Evolutionary conservation across 2,329 filamentous ascomycete species (phyloP).

Genomic region (Colletotrichum sp.): DNA sequence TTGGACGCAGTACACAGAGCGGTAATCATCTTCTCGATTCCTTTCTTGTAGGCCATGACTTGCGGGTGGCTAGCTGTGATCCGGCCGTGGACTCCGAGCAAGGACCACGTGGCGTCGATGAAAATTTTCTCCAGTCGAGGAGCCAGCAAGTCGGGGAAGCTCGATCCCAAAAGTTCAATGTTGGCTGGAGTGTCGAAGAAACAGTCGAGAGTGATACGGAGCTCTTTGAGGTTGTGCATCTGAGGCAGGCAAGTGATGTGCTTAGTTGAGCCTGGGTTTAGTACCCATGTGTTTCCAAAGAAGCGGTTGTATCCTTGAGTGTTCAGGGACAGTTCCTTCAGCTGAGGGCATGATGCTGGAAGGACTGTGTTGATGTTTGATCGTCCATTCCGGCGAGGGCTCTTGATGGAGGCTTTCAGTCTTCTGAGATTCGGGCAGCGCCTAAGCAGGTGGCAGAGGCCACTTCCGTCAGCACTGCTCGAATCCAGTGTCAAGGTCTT

Average conservation of each 20-base stretch:
- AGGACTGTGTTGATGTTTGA: slow-evolving; percentile 1
- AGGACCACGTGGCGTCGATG: background rate
- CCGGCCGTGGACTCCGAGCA: background rate
- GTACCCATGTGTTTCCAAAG: background rate
- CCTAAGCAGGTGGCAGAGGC: background rate
- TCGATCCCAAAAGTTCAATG: background rate
- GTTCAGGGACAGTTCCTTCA: background rate
- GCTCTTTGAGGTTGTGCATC: background rate
- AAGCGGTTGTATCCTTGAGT: background rate
- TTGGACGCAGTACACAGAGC: background rate
- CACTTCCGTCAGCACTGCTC: background rate
- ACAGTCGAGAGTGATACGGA: background rate
- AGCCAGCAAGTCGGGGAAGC: background rate
- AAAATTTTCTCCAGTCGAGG: background rate
- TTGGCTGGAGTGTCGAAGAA: background rate
- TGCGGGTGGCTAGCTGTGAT: background rate
- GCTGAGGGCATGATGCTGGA: background rate
- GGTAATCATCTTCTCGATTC: background rate
- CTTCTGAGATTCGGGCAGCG: background rate
- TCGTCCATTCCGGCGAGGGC: background rate
- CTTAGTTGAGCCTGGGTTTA: background rate
- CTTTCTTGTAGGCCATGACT: background rate
- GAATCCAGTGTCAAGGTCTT: background rate
- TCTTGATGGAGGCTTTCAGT: background rate
- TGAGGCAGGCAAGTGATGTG: background rate